Conservation (phyloP, 2,329 filamentous ascomycete species). For the Sphaerulina musiva region DNA sequence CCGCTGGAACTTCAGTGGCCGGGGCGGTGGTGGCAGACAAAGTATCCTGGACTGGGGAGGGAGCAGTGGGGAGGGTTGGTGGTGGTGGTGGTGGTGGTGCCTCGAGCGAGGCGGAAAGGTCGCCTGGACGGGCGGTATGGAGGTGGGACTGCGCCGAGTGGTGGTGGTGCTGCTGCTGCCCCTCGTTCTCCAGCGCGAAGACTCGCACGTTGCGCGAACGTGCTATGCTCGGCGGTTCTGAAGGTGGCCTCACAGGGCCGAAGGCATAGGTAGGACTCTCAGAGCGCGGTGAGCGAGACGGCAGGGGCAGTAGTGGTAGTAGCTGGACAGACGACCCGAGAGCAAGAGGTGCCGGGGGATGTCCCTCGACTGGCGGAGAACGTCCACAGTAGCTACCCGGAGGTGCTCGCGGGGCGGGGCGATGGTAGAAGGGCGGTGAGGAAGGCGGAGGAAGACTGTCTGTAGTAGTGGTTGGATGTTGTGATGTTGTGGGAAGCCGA, state of each 20-base stretch:
- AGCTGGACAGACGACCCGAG: neutral
- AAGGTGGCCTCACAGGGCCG: conserved; percentile 19
- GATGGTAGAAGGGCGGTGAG: no score
- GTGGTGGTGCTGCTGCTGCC: neutral
- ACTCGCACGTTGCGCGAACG: conserved; percentile 15
- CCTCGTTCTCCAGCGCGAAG: conserved; percentile 31
- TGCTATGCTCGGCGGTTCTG: conserved; percentile 2
- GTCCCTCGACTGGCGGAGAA: no score
- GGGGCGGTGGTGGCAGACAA: conserved; percentile 2
- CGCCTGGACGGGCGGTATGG: conserved; percentile 31
- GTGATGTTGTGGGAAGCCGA: no score
- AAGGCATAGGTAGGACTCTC: conserved; percentile 12
- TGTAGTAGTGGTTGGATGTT: no score
- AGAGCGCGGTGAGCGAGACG: neutral
- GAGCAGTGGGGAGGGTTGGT: conserved; percentile 29
- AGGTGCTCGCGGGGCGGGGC: neutral
- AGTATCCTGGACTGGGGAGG: conserved; percentile 15
- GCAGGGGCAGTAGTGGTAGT: neutral
- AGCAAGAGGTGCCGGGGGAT: neutral
- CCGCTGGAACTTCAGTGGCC: conserved; percentile 13
- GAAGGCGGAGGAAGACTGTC: no score
- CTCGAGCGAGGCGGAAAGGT: conserved; percentile 12
- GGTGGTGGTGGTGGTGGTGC: conserved; percentile 1
- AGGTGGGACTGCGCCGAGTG: conserved; percentile 24
- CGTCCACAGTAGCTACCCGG: no score